These are phyloP conservation scores for Neltuma alba DNA, from an alignment of 306 rosid species.

Conservation along the genomic window DNA sequence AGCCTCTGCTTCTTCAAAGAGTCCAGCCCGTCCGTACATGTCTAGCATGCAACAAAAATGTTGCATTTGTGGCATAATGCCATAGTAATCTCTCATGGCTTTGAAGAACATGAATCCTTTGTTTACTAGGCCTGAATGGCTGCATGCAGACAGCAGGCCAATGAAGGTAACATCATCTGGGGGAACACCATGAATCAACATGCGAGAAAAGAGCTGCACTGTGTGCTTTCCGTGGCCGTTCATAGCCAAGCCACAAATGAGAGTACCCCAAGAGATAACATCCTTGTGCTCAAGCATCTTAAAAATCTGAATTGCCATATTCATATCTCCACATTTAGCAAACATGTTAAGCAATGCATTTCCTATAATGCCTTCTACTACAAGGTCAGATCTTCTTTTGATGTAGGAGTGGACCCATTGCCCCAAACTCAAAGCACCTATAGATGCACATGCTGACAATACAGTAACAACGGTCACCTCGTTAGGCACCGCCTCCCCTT, in stretches of 20 bases:
- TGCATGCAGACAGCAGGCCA: slow-evolving; percentile 71
- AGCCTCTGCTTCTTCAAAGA: slow-evolving; percentile 64
- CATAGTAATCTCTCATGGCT: slow-evolving; percentile 63
- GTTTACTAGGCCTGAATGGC: slow-evolving; percentile 55
- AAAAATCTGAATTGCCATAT: slow-evolving; percentile 54
- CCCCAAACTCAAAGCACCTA: slow-evolving; percentile 71
- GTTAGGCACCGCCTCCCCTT: slow-evolving; percentile 58
- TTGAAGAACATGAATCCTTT: slow-evolving; percentile 57
- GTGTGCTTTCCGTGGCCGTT: slow-evolving; percentile 59
- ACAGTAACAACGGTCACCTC: slow-evolving; percentile 70
- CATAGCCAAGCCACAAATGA: slow-evolving; percentile 78
- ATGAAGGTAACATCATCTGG: slow-evolving; percentile 75
- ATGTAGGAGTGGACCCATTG: slow-evolving; percentile 72
- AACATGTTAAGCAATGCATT: slow-evolving; percentile 85
- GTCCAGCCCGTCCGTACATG: slow-evolving; percentile 61
- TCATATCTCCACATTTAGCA: slow-evolving; percentile 62
- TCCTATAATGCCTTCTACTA: slow-evolving; percentile 52
- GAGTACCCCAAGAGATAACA: slow-evolving; percentile 72
- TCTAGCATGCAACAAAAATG: slow-evolving; percentile 55
- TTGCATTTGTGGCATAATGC: slow-evolving; percentile 44
- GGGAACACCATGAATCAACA: slow-evolving; percentile 69
- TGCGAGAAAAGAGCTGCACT: slow-evolving; percentile 61
- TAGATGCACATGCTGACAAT: slow-evolving; percentile 66
- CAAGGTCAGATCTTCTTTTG: slow-evolving; percentile 44
- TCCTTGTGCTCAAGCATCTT: slow-evolving; percentile 50